Percentiles rank a stretch among this genome's conserved stretches.
Conservation (phyloP, 208 protist genomes). For the Angomonas deanei region DNA sequence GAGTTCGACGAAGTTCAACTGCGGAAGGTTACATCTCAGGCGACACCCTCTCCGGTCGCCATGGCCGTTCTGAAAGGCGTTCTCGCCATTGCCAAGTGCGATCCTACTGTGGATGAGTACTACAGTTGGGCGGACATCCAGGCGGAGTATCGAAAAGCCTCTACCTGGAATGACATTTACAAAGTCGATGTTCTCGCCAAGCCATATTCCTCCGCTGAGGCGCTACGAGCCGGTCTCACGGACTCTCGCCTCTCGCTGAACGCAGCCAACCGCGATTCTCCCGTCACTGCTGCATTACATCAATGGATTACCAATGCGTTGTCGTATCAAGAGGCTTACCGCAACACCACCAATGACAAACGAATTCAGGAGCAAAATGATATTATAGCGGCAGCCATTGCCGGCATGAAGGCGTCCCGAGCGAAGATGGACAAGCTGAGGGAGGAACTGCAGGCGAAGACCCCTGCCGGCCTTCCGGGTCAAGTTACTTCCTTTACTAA, state of each 20-base stretch:
- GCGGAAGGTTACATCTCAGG: slow-evolving; percentile 44
- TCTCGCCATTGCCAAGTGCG: slow-evolving; percentile 41
- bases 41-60: slow-evolving; percentile 41
- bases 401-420: slow-evolving; percentile 53
- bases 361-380: slow-evolving; percentile 61
- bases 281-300: slow-evolving; percentile 40
- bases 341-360: slow-evolving; percentile 38
- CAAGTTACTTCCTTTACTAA: slow-evolving; percentile 57
- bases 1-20: slow-evolving; percentile 46
- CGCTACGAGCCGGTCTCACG: slow-evolving; percentile 19
- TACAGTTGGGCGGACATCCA: slow-evolving; percentile 56
- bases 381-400: slow-evolving; percentile 42
- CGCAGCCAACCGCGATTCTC: slow-evolving; percentile 32
- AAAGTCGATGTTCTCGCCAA: slow-evolving; percentile 38
- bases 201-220: slow-evolving; percentile 30
- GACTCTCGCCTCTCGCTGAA: slow-evolving; percentile 32
- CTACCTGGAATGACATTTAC: slow-evolving; percentile 25
- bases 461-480: slow-evolving; percentile 9
- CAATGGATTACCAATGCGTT: slow-evolving; percentile 51
- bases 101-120: slow-evolving; percentile 49
- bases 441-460: slow-evolving; percentile 41
- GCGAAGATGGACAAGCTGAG: slow-evolving; percentile 59
- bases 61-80: slow-evolving; percentile 54
- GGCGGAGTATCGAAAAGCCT: neutral
- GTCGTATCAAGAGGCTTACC: slow-evolving; percentile 64